Percentiles rank a stretch among this genome's conserved stretches.
Evolutionary conservation across 768 basidiomycete genomes (phyloP).

Genomic region (Suillus brevipes): DNA sequence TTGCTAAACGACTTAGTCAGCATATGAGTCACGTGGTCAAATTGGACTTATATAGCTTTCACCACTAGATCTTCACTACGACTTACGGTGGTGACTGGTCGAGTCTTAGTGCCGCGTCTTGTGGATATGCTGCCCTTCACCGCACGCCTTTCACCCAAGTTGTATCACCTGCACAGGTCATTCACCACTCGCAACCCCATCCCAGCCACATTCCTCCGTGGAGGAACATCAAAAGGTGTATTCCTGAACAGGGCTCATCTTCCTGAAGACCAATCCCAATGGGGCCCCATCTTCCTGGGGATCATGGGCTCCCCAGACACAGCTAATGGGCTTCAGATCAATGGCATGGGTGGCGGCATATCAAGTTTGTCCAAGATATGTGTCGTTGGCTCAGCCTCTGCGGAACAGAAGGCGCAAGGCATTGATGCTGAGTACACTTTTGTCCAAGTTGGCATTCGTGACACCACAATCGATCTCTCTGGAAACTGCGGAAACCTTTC

Average conservation of each 20-base stretch:
- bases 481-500: conserved; percentile 80
- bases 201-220: conserved; percentile 53
- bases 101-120: neutral
- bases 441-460: conserved; percentile 60
- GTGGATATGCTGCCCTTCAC: neutral
- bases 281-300: conserved; percentile 63
- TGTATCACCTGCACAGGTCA: neutral
- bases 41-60: neutral
- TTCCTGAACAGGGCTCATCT: conserved; percentile 58
- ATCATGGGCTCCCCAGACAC: conserved; percentile 85
- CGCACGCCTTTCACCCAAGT: neutral
- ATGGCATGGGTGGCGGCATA: conserved; percentile 81
- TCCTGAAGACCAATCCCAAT: conserved; percentile 49
- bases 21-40: neutral
- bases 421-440: conserved; percentile 75
- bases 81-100: neutral
- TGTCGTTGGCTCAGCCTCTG: conserved; percentile 55
- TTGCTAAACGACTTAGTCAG: neutral
- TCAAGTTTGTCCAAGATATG: conserved; percentile 76
- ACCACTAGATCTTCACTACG: neutral
- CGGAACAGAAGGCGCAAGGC: conserved; percentile 40
- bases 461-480: conserved; percentile 60
- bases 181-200: conserved; percentile 10
- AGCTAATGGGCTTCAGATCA: conserved; percentile 64
- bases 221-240: conserved; percentile 79